A percentile compares a stretch with the other conserved stretches of the same genome.
These are phyloP conservation scores for Colletotrichum higginsianum DNA, from an alignment of 2,329 filamentous ascomycete species.

Conservation along the genomic window DNA sequence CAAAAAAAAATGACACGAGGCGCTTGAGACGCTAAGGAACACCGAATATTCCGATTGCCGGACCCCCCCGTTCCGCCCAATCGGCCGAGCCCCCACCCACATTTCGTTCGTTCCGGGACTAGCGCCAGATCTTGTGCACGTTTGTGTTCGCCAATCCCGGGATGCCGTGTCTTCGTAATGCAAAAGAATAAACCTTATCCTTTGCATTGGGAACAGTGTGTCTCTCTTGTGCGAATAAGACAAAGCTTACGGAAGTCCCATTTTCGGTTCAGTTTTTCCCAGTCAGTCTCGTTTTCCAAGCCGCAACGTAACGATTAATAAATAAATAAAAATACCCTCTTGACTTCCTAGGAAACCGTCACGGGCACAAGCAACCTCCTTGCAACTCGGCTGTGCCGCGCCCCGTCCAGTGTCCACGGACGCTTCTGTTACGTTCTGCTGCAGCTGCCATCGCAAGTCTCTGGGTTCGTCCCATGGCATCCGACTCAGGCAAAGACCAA, in stretches of 20 bases:
- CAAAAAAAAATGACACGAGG: constrained; percentile 37
- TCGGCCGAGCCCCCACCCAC: constrained; percentile 7
- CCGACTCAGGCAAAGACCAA: constrained; percentile 3
- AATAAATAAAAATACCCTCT: too few relatives aligned
- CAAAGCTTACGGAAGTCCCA: neutral
- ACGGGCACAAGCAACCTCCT: constrained; percentile 30
- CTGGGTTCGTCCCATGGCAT: constrained; percentile 36
- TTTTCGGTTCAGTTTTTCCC: too few relatives aligned
- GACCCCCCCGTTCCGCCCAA: constrained; percentile 30
- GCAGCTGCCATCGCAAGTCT: constrained; percentile 24
- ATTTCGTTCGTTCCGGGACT: neutral
- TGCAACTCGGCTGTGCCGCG: neutral
- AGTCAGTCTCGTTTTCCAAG: too few relatives aligned
- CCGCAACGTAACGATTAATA: too few relatives aligned
- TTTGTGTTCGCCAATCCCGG: constrained; percentile 32
- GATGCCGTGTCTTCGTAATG: constrained; percentile 40
- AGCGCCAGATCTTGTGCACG: constrained; percentile 41
- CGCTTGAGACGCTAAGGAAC: constrained; percentile 32
- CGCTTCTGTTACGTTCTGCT: neutral
- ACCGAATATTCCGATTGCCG: constrained; percentile 37
- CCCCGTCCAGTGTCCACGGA: constrained; percentile 15
- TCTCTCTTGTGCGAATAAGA: constrained; percentile 17
- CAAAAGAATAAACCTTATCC: constrained; percentile 38
- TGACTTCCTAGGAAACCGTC: constrained; percentile 6
- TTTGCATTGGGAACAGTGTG: constrained; percentile 38